Evolutionary conservation across 192 early-diverging fungal species (phyloP).

Genomic region (Coemansia sp.): DNA sequence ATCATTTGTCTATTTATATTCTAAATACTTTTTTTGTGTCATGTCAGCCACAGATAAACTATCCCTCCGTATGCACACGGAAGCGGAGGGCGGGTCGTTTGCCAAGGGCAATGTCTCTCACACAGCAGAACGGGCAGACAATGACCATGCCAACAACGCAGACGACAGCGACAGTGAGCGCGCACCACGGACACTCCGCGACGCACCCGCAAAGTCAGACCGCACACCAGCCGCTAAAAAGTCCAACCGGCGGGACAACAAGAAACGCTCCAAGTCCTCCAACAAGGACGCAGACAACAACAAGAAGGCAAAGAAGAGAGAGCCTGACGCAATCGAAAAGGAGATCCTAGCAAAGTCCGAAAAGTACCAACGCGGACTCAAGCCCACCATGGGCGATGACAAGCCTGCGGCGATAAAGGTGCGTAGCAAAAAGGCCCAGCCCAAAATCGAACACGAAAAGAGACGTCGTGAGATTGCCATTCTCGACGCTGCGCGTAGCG

Average conservation of each 20-base stretch:
- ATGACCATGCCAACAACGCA: background rate
- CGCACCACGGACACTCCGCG: conserved; percentile 25
- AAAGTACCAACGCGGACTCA: conserved; percentile 42
- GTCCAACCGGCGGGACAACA: conserved; percentile 1
- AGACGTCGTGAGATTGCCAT: conserved; percentile 68
- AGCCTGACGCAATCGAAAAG: conserved; percentile 11
- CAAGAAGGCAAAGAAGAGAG: background rate
- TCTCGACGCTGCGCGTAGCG: conserved; percentile 71
- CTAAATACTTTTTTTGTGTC: background rate
- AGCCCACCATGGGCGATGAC: background rate
- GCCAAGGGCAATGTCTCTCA: conserved; percentile 15
- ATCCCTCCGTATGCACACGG: conserved; percentile 1
- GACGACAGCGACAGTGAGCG: conserved; percentile 12
- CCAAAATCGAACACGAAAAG: conserved; percentile 63
- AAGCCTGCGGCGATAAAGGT: conserved; percentile 17
- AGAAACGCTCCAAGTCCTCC: background rate
- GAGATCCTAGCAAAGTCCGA: conserved; percentile 17
- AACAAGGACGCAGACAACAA: conserved; percentile 9
- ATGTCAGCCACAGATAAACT: background rate
- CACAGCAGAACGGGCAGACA: background rate
- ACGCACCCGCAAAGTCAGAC: conserved; percentile 18
- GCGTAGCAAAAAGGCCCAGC: conserved; percentile 73
- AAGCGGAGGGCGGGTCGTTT: conserved; percentile 10
- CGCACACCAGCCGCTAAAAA: conserved; percentile 8
- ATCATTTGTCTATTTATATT: background rate